A percentile compares a stretch with the other conserved stretches of the same genome.
These are phyloP conservation scores for Periconia sp. DNA, from an alignment of 2,329 filamentous ascomycete genomes.

Conservation along the genomic window DNA sequence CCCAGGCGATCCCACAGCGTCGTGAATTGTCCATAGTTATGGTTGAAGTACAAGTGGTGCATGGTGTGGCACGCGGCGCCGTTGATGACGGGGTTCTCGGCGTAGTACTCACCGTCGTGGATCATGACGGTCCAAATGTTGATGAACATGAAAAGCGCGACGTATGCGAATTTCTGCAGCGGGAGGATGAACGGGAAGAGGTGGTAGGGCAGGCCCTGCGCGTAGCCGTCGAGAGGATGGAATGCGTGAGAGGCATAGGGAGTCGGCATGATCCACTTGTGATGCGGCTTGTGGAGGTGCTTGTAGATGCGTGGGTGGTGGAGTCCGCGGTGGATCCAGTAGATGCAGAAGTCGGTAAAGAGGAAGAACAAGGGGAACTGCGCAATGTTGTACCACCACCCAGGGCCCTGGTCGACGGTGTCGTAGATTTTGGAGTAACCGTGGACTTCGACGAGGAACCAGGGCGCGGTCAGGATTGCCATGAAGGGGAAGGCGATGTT, in stretches of 20 bases:
- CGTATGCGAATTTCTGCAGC: constrained; percentile 85
- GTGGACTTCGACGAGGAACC: constrained; percentile 80
- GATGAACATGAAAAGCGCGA: constrained; percentile 85
- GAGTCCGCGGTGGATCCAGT: constrained; percentile 85
- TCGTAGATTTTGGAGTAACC: constrained; percentile 90
- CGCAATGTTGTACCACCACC: constrained; percentile 72
- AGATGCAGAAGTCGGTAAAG: constrained; percentile 89
- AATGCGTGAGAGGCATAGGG: constrained; percentile 92
- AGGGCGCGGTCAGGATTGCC: constrained; percentile 76
- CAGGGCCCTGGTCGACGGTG: constrained; percentile 71
- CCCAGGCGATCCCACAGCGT: constrained; percentile 89
- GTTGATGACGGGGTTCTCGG: constrained; percentile 89
- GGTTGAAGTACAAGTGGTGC: constrained; percentile 72
- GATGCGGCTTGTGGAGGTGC: constrained; percentile 90
- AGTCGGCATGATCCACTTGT: constrained; percentile 99
- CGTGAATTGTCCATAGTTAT: constrained; percentile 94
- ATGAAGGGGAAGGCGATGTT: constrained; percentile 77
- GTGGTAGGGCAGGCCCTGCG: constrained; percentile 89
- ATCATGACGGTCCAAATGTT: constrained; percentile 98
- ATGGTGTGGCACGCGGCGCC: constrained; percentile 90
- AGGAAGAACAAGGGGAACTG: constrained; percentile 87
- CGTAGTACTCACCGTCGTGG: constrained; percentile 91
- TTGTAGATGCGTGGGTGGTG: constrained; percentile 85
- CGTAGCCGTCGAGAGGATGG: constrained; percentile 89
- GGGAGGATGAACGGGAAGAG: constrained; percentile 91